Conservation (phyloP, 306 rosid species). For the Casuarina equisetifolia region DNA sequence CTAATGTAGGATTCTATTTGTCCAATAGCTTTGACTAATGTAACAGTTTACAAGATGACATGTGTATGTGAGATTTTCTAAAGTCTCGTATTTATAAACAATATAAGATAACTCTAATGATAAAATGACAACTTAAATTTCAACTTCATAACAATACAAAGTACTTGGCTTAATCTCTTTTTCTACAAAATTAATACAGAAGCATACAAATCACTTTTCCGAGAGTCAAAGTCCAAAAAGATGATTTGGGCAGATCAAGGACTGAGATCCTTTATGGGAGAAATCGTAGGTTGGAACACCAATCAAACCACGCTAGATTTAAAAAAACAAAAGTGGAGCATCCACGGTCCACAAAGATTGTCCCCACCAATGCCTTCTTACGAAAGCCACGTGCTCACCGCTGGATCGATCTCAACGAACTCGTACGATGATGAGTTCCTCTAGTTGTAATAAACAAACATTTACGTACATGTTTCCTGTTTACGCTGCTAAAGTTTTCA, state of each 20-base stretch:
- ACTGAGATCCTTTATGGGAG: slow-evolving; percentile 4
- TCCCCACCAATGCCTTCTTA: background rate
- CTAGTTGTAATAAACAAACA: background rate
- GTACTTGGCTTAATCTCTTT: too few species aligned
- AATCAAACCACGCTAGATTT: slow-evolving; percentile 5
- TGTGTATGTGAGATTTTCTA: too few species aligned
- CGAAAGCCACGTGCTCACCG: slow-evolving; percentile 4
- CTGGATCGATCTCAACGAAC: background rate
- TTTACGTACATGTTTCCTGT: background rate
- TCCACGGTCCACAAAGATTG: too few species aligned
- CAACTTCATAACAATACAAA: too few species aligned
- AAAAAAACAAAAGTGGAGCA: background rate
- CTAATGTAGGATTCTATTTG: too few species aligned
- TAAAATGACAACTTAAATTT: too few species aligned
- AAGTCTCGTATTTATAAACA: too few species aligned
- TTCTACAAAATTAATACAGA: too few species aligned
- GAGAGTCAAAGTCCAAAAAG: background rate
- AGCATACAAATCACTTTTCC: too few species aligned
- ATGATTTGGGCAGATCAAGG: slow-evolving; percentile 8
- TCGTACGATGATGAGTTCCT: background rate
- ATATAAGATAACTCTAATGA: too few species aligned
- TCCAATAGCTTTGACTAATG: too few species aligned
- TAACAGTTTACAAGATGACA: too few species aligned
- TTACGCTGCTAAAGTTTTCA: background rate
- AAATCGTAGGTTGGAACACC: background rate